Evolutionary conservation across 2,329 filamentous ascomycete genomes (phyloP).

Genomic region (Cladosporium sp.): DNA sequence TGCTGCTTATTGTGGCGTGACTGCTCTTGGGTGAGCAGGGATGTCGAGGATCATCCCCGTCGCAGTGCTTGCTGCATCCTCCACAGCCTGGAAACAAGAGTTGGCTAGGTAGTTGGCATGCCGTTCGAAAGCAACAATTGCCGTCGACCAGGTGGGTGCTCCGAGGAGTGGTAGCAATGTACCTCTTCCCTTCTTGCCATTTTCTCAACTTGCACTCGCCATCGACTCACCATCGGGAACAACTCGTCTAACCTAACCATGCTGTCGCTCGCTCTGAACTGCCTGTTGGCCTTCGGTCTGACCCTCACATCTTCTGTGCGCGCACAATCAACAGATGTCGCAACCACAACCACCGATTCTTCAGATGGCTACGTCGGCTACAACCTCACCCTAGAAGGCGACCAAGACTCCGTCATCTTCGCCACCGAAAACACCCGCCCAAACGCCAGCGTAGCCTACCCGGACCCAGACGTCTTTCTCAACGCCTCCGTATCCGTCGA

Average conservation of each 20-base stretch:
- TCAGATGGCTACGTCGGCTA: constrained; percentile 23
- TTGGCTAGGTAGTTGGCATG: background rate
- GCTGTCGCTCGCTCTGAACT: constrained; percentile 11
- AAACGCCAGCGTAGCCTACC: constrained; percentile 42
- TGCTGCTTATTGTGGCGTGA: constrained; percentile 12
- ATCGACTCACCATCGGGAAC: background rate
- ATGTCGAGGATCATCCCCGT: constrained; percentile 1
- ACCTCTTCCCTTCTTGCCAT: background rate
- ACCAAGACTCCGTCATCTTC: constrained; percentile 46
- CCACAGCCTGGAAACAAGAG: background rate
- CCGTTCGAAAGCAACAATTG: background rate
- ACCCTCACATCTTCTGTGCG: constrained; percentile 26
- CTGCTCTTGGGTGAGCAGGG: background rate
- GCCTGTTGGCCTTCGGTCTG: constrained; percentile 15
- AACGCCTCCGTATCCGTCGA: constrained; percentile 57
- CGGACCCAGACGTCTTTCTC: constrained; percentile 52
- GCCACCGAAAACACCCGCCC: constrained; percentile 27
- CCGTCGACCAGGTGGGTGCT: background rate
- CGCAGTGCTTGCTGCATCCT: background rate
- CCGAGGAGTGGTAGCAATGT: background rate
- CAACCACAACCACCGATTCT: constrained; percentile 1
- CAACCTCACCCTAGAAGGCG: constrained; percentile 29
- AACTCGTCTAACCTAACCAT: background rate
- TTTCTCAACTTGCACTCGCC: background rate
- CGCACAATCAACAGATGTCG: constrained; percentile 24